Conservation (phyloP, 176 grass and related monocot species). For the Triticum aestivum region IWGSC_CS_RefSeq_v2.1 NC_057800.1:107026133-107026632, state of each 20-base stretch:
- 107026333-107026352: neutral
- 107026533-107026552: neutral
- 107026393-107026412: conserved; percentile 94
- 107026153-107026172: neutral
- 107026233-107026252: conserved; percentile 84
- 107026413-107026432: conserved; percentile 53
- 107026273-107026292: neutral
- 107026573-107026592: conserved; percentile 6
- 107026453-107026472: neutral
- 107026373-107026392: conserved; percentile 68
- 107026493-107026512: conserved; percentile 24
- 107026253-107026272: conserved; percentile 13
- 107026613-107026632: neutral
- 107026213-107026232: conserved; percentile 73
- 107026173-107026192: conserved; percentile 54
- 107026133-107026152: neutral
- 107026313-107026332: neutral
- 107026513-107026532: conserved; percentile 21
- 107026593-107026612: neutral
- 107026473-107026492: neutral
- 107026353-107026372: conserved; percentile 72
- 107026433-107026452: conserved; percentile 58
- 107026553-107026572: conserved; percentile 20
- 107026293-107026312: neutral
- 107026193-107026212: conserved; percentile 84